Percentiles rank a stretch among this genome's conserved stretches.
phyloP scores from a whole-genome alignment of 768 basidiomycete species.

The Agaricus blazei region DNA sequence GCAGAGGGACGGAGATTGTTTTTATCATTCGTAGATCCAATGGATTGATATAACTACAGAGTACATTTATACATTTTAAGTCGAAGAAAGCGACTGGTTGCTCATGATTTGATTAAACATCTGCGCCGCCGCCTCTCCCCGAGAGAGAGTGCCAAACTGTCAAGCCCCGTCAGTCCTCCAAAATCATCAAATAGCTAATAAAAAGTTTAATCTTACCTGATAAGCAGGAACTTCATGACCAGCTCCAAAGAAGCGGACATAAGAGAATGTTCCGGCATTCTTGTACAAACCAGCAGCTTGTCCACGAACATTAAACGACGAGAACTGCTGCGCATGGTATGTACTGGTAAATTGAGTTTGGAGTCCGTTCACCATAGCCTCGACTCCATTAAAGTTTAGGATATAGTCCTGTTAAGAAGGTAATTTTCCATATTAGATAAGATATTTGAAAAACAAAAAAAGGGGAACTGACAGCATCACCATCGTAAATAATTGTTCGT shows the following conservation, averaged over 20 bases:
- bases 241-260: constrained; percentile 45
- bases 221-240: constrained; percentile 48
- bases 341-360: constrained; percentile 38
- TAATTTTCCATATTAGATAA: background rate
- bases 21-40: too few relatives aligned
- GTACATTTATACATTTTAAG: background rate
- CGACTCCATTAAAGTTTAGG: constrained; percentile 50
- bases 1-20: too few relatives aligned
- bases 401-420: constrained; percentile 38
- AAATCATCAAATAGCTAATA: background rate
- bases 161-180: background rate
- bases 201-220: constrained; percentile 20
- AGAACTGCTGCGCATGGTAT: constrained; percentile 38
- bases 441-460: background rate
- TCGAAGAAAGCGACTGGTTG: constrained; percentile 7
- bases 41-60: too few relatives aligned
- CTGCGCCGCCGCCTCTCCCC: constrained; percentile 39
- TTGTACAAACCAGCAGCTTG: constrained; percentile 48
- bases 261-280: constrained; percentile 54
- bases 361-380: constrained; percentile 50
- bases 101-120: constrained; percentile 34
- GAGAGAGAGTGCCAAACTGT: constrained; percentile 28
- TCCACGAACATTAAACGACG: constrained; percentile 46
- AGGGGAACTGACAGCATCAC: constrained; percentile 42
- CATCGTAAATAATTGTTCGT: constrained; percentile 48